These are phyloP conservation scores for Citrullus colocynthis DNA, from an alignment of 306 rosid genomes.

Conservation along the genomic window DNA sequence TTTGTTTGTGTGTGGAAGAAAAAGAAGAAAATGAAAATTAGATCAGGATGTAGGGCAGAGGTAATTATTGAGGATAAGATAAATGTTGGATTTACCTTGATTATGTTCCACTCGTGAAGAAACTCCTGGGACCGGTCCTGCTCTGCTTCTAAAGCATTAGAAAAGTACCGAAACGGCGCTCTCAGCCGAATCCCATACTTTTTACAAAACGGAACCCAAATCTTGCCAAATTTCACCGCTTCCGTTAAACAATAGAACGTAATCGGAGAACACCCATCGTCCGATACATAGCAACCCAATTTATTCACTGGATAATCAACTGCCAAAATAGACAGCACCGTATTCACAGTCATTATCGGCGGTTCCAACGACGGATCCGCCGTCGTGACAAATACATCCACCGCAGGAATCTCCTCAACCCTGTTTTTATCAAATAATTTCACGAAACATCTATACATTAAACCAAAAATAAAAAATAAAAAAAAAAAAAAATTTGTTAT, in stretches of 20 bases:
- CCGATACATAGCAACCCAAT: conserved; percentile 71
- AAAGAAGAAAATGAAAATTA: too few relatives aligned
- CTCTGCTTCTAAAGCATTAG: not conserved
- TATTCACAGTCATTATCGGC: conserved; percentile 47
- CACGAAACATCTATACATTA: too few relatives aligned
- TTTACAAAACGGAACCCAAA: conserved; percentile 66
- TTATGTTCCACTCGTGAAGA: conserved; percentile 19
- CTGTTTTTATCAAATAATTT: conserved; percentile 5
- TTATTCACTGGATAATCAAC: conserved; percentile 59
- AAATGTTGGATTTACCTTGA: not conserved
- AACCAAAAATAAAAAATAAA: too few relatives aligned
- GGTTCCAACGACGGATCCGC: conserved; percentile 59
- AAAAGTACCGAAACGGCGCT: conserved; percentile 59
- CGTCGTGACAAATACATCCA: conserved; percentile 69
- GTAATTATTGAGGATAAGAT: too few relatives aligned
- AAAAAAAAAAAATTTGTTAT: too few relatives aligned
- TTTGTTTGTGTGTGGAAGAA: too few relatives aligned
- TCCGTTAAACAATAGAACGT: conserved; percentile 36
- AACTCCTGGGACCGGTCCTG: not conserved
- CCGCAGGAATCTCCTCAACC: conserved; percentile 35
- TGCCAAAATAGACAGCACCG: conserved; percentile 52
- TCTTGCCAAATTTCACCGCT: conserved; percentile 42
- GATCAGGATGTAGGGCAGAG: too few relatives aligned
- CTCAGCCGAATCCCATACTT: conserved; percentile 33
- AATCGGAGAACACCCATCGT: conserved; percentile 52